Evolutionary conservation across 208 protist species (phyloP).

Genomic region (Trypanosoma boissoni): DNA sequence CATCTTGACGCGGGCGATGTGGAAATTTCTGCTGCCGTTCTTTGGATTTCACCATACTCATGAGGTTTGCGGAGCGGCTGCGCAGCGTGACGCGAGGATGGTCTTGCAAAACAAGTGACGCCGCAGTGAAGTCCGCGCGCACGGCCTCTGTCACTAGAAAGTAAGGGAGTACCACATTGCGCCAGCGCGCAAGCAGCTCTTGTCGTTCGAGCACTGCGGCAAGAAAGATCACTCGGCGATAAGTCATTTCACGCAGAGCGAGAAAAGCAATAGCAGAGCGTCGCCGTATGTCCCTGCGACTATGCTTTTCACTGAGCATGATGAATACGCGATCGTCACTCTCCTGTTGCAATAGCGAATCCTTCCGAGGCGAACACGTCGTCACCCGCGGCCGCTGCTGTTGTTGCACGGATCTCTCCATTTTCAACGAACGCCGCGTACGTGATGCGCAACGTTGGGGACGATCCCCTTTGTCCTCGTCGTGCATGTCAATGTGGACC

Average conservation of each 20-base stretch:
- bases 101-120: constrained; percentile 16
- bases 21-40: background rate
- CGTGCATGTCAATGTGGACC: no score
- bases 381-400: no score
- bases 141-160: constrained; percentile 12
- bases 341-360: background rate
- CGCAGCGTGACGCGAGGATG: background rate
- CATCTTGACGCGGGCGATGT: background rate
- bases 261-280: background rate
- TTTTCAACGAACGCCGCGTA: no score
- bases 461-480: no score
- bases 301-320: constrained; percentile 9
- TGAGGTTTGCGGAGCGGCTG: background rate
- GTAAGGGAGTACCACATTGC: constrained; percentile 11
- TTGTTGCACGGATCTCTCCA: no score
- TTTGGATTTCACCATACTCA: background rate
- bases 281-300: background rate
- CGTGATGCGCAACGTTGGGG: no score
- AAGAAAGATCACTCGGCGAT: constrained; percentile 19
- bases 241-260: constrained; percentile 1
- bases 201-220: constrained; percentile 8
- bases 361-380: no score
- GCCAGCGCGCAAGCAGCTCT: constrained; percentile 20
- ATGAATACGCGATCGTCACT: constrained; percentile 20
- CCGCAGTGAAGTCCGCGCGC: constrained; percentile 2